phyloP scores from a whole-genome alignment of 495 filamentous ascomycete genomes.

The Xylaria longipes region DNA sequence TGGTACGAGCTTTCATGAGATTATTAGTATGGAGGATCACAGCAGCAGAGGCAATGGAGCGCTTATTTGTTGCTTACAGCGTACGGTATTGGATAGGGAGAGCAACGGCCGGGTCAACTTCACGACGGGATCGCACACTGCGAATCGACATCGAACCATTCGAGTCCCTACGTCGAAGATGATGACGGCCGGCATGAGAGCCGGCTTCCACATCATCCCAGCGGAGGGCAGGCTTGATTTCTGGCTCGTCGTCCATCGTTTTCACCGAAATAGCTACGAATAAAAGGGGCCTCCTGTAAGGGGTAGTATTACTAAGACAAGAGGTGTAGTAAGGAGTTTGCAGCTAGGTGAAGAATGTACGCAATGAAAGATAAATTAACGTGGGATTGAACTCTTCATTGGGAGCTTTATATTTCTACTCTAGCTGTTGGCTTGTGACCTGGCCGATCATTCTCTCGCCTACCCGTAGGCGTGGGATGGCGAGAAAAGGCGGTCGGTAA shows the following conservation, averaged over 20 bases:
- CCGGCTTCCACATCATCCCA: conserved; percentile 43
- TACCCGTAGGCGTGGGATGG: conserved; percentile 1
- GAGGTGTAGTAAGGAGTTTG: background rate
- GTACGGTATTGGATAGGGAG: conserved; percentile 63
- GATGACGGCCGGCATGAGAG: conserved; percentile 23
- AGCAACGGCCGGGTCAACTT: conserved; percentile 53
- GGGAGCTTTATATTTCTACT: conserved; percentile 16
- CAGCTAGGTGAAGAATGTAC: background rate
- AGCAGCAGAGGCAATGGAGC: background rate
- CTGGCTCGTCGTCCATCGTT: conserved; percentile 30
- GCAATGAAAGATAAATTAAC: background rate
- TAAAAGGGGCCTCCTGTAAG: background rate
- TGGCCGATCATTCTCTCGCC: background rate
- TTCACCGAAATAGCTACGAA: background rate
- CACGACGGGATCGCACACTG: conserved; percentile 41
- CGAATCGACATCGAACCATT: conserved; percentile 48
- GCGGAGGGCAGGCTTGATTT: conserved; percentile 38
- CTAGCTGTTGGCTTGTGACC: conserved; percentile 1
- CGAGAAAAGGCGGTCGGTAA: conserved; percentile 6
- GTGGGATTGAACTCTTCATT: background rate
- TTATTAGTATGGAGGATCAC: conserved; percentile 18
- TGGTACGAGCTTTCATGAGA: conserved; percentile 50
- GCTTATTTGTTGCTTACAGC: conserved; percentile 39
- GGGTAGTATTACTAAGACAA: background rate
- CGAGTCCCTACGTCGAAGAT: conserved; percentile 39